These are phyloP conservation scores for Euphorbia schlechtendalii DNA, from an alignment of 441 rosid species.

Conservation along the genomic window DNA sequence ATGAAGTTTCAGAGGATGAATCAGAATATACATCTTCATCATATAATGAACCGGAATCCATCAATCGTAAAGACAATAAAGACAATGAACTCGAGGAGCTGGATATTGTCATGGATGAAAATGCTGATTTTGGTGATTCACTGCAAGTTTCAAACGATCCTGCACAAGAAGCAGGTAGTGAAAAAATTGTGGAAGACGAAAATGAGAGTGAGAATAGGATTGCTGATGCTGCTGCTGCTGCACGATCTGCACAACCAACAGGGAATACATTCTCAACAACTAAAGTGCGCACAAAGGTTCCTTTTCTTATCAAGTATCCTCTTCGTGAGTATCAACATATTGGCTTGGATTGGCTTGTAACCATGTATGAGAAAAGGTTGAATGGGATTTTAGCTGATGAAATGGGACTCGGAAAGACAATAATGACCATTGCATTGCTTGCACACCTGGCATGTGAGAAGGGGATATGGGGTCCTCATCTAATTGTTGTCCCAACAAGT, in stretches of 20 bases:
- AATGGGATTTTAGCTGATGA: constrained; percentile 99
- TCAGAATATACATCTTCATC: constrained; percentile 66
- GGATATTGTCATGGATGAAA: constrained; percentile 36
- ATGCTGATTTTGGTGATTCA: constrained; percentile 34
- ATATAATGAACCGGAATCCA: constrained; percentile 38
- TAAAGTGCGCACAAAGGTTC: constrained; percentile 92
- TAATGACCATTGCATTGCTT: constrained; percentile 97
- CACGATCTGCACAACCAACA: constrained; percentile 99
- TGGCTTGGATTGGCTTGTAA: constrained; percentile 99
- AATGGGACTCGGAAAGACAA: constrained; percentile 99
- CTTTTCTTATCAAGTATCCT: constrained; percentile 95
- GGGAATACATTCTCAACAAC: constrained; percentile 97
- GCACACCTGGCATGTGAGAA: constrained; percentile 98
- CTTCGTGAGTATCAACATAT: constrained; percentile 99
- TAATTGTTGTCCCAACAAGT: constrained; percentile 99
- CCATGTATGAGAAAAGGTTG: constrained; percentile 95
- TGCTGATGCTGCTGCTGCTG: constrained; percentile 99
- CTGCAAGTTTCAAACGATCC: constrained; percentile 25
- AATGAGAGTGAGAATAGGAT: constrained; percentile 63
- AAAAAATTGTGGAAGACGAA: constrained; percentile 38
- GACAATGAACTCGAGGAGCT: constrained; percentile 35
- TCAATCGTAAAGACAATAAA: constrained; percentile 26
- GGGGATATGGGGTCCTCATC: constrained; percentile 99
- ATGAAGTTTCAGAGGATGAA: constrained; percentile 63
- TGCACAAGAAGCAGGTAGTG: constrained; percentile 32